Base-by-base conservation (phyloP, 306 rosid genomes). In the Gastrolobium bilobum region DNA sequence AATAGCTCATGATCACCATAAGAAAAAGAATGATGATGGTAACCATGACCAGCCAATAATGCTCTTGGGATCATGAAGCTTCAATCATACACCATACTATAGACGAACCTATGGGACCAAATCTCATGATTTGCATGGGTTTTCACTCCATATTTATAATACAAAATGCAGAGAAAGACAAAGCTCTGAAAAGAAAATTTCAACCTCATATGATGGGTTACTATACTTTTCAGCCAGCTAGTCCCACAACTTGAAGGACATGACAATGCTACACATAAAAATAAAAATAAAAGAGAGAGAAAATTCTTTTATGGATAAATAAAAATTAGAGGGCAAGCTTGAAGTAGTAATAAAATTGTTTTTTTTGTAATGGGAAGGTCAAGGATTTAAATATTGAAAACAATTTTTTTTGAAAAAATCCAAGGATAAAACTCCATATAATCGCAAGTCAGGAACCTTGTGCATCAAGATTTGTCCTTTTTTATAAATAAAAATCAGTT, bases 221-320 rank as follows among this genome's bases (percentile, higher is more conserved):
- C 80, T 29, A 50, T 40, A 77, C 84, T 75, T 82, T 82, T 78
- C 50, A 73, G 73, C 76, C 38, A 10, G 75, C 78, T 10, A 51
- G 78, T 65, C 84, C 86, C 71, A 78, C 84, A 35, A 39, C 31
- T 47, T 39, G 53, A 48, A 20, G 65, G 64, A 59, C 75, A 9
- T 9, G 34, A 61, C 40, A 65, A 73, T 44, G 51, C 51, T n/a
- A 34, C 20, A 34, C 6, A 38, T 37, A 39, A 2, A 11, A 13
- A 34, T 37, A 1, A 20, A 35, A 40, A 35, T 1, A 31, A 0
- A 3, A 13, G n/a, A n/a, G n/a, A 37, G 54, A 37, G 2, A 20
- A 15, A 35, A 20, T 72, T 60, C n/a, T 26, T 66, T 70, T 50
- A 33, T 62, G 52, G 71, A 20, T 20, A 20, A 20, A 20, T 20